Evolutionary conservation across 768 basidiomycete genomes (phyloP).

Genomic region (Tylopilus sp.): DNA sequence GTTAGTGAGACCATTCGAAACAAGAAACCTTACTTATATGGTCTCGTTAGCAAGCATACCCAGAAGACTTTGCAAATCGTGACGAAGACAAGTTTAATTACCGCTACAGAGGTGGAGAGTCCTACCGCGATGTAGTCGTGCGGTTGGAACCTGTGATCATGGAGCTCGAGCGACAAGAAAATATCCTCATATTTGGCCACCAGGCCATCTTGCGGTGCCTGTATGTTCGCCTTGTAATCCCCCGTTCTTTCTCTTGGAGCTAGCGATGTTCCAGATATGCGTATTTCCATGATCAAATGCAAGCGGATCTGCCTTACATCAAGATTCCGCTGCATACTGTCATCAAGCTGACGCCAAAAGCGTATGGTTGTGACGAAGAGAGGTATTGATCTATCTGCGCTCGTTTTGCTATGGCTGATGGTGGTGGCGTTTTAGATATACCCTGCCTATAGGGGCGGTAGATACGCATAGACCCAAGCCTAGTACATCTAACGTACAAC

Average conservation of each 20-base stretch:
- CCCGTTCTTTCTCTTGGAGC: neutral
- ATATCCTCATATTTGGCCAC: slow-evolving; percentile 95
- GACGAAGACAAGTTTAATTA: slow-evolving; percentile 99
- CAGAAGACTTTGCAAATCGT: slow-evolving; percentile 96
- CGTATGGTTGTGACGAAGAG: slow-evolving; percentile 98
- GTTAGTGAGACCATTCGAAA: slow-evolving; percentile 37
- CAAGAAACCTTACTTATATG: neutral
- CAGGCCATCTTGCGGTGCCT: slow-evolving; percentile 85
- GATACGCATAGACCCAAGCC: slow-evolving; percentile 83
- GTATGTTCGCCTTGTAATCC: slow-evolving; percentile 36
- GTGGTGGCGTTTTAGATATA: slow-evolving; percentile 52
- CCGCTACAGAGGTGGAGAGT: slow-evolving; percentile 94
- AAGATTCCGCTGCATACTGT: slow-evolving; percentile 97
- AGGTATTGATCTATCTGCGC: slow-evolving; percentile 44
- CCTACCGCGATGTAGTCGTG: slow-evolving; percentile 94
- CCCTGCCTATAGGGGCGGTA: slow-evolving; percentile 87
- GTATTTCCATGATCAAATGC: slow-evolving; percentile 91
- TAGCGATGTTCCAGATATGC: slow-evolving; percentile 63
- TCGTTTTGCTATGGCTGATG: neutral
- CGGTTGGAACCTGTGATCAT: slow-evolving; percentile 97
- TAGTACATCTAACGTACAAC: slow-evolving; percentile 11
- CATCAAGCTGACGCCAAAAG: slow-evolving; percentile 96
- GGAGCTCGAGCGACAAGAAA: slow-evolving; percentile 97
- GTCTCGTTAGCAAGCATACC: slow-evolving; percentile 75
- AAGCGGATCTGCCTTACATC: slow-evolving; percentile 95